Percentiles rank a stretch among this genome's conserved stretches.
Evolutionary conservation across 345 rosid species (phyloP).

Genomic region (Melaleuca alternifolia): DNA sequence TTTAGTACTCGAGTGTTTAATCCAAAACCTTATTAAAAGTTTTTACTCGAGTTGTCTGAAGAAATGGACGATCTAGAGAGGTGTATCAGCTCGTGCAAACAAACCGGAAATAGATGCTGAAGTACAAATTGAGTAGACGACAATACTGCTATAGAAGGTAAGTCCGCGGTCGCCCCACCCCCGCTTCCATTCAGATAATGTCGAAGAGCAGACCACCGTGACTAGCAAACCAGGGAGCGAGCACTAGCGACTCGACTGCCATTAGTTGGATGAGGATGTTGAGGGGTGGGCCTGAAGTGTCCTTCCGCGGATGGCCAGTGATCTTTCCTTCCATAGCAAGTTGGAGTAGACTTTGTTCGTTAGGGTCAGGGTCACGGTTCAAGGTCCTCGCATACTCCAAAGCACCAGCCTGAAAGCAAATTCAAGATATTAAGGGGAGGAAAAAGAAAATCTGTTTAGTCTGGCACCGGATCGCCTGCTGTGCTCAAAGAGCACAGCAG

Average conservation of each 20-base stretch:
- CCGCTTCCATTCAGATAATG: not conserved
- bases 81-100: not conserved
- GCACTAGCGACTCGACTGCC: slow-evolving; percentile 37
- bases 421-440: not conserved
- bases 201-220: slow-evolving; percentile 31
- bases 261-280: slow-evolving; percentile 29
- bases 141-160: not conserved
- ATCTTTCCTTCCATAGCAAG: not conserved
- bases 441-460: not conserved
- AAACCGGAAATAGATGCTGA: not conserved
- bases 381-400: not conserved
- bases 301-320: slow-evolving; percentile 1
- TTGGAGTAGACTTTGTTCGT: too few species aligned
- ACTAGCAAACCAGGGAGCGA: slow-evolving; percentile 30
- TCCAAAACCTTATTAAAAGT: not conserved
- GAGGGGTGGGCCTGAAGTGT: slow-evolving; percentile 22
- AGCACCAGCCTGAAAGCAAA: slow-evolving; percentile 3
- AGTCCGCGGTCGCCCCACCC: not conserved
- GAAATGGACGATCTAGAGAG: not conserved
- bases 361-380: too few species aligned
- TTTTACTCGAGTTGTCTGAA: not conserved
- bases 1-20: not conserved
- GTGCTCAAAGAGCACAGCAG: too few species aligned
- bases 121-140: not conserved
- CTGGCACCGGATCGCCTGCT: too few species aligned